These are phyloP conservation scores for Fusarium sp. DNA, from an alignment of 2,329 filamentous ascomycete genomes.

Conservation along the genomic window DNA sequence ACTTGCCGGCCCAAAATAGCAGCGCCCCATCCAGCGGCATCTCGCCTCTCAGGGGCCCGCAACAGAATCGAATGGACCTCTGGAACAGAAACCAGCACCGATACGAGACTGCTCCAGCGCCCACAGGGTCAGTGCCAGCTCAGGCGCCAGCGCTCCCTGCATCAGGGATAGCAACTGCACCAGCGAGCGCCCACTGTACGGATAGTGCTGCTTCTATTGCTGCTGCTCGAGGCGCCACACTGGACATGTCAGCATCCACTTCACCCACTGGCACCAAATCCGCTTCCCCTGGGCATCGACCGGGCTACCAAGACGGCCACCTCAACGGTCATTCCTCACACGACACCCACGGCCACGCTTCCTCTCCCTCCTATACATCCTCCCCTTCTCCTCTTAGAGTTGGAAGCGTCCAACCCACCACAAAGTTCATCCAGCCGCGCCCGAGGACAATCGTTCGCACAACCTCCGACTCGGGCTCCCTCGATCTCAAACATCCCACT, in stretches of 20 bases:
- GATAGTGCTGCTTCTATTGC: conserved; percentile 4
- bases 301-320: conserved; percentile 20
- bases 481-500: conserved; percentile 66
- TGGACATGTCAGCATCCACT: conserved; percentile 29
- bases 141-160: conserved; percentile 23
- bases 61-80: conserved; percentile 25
- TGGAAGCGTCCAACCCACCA: conserved; percentile 59
- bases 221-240: conserved; percentile 34
- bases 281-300: conserved; percentile 40
- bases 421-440: conserved; percentile 53
- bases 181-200: conserved; percentile 37
- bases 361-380: conserved; percentile 21
- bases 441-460: conserved; percentile 62
- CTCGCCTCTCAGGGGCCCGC: conserved; percentile 39
- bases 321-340: conserved; percentile 35
- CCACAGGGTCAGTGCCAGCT: conserved; percentile 28
- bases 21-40: conserved; percentile 33
- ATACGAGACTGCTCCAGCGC: conserved; percentile 41
- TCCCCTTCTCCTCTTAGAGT: conserved; percentile 48
- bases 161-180: conserved; percentile 32
- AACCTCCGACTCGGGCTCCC: conserved; percentile 56
- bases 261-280: conserved; percentile 30
- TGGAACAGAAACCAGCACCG: conserved; percentile 16
- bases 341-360: conserved; percentile 26
- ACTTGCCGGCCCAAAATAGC: conserved; percentile 42